These are phyloP conservation scores for Pichia membranifaciens DNA, from an alignment of 805 yeast species.

Conservation along the genomic window DNA sequence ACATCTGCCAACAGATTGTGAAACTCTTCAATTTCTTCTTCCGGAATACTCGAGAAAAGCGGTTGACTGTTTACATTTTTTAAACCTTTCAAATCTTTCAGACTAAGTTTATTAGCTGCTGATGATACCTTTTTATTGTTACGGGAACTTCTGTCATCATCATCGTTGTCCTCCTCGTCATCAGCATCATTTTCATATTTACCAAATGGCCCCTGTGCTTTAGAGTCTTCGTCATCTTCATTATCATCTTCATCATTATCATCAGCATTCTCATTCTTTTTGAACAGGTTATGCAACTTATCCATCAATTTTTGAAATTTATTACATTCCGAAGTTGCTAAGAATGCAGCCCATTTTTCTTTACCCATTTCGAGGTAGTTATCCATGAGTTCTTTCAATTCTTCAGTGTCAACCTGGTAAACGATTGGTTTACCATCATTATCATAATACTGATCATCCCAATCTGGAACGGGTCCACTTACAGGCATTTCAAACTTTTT, in stretches of 20 bases:
- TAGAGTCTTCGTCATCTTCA: neutral
- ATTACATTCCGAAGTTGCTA: slow-evolving; percentile 24
- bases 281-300: slow-evolving; percentile 8
- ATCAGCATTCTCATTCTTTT: slow-evolving; percentile 10
- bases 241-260: neutral
- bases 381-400: slow-evolving; percentile 19
- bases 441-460: slow-evolving; percentile 19
- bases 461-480: slow-evolving; percentile 21
- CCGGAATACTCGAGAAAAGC: neutral
- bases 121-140: no score
- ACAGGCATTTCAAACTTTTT: slow-evolving; percentile 21
- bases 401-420: slow-evolving; percentile 23
- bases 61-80: neutral
- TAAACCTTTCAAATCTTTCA: no score
- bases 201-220: neutral
- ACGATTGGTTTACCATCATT: slow-evolving; percentile 18
- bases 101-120: no score
- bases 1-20: slow-evolving; percentile 6
- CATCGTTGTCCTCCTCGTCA: no score
- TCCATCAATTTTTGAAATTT: slow-evolving; percentile 24
- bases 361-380: slow-evolving; percentile 22
- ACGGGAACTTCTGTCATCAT: no score
- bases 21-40: slow-evolving; percentile 3
- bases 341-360: slow-evolving; percentile 24
- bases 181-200: no score